These are phyloP conservation scores for Rhynchospora breviuscula DNA, from an alignment of 176 grass and related monocot genomes.

Conservation along the genomic window DNA sequence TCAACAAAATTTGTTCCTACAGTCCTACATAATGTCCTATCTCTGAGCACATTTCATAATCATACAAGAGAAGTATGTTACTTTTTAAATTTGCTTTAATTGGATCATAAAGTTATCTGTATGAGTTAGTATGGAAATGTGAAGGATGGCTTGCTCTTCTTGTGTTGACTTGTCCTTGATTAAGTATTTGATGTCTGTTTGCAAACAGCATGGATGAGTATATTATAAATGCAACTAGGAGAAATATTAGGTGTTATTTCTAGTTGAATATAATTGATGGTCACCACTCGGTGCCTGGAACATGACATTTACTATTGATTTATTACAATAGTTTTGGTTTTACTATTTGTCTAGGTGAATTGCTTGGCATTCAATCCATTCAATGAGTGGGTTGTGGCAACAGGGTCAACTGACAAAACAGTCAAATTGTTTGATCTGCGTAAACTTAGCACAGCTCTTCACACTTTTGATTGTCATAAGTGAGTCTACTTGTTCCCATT, in stretches of 20 bases:
- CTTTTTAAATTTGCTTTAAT: neutral
- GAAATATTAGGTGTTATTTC: neutral
- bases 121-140: neutral
- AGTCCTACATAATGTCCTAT: too few species aligned
- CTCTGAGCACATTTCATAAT: neutral
- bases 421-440: conserved; percentile 98
- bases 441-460: conserved; percentile 62
- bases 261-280: conserved; percentile 5
- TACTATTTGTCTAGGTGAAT: conserved; percentile 57
- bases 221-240: neutral
- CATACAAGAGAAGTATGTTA: neutral
- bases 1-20: too few species aligned
- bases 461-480: conserved; percentile 93
- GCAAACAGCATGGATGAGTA: neutral
- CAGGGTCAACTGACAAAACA: conserved; percentile 92
- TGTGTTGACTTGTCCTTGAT: neutral
- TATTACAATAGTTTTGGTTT: neutral
- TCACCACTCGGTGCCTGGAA: neutral
- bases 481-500: conserved; percentile 25
- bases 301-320: neutral
- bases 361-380: conserved; percentile 97
- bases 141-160: neutral
- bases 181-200: neutral
- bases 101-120: neutral
- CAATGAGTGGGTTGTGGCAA: conserved; percentile 98